phyloP scores from a whole-genome alignment of 768 basidiomycete species.

The Tephrocybe sp. region DNA sequence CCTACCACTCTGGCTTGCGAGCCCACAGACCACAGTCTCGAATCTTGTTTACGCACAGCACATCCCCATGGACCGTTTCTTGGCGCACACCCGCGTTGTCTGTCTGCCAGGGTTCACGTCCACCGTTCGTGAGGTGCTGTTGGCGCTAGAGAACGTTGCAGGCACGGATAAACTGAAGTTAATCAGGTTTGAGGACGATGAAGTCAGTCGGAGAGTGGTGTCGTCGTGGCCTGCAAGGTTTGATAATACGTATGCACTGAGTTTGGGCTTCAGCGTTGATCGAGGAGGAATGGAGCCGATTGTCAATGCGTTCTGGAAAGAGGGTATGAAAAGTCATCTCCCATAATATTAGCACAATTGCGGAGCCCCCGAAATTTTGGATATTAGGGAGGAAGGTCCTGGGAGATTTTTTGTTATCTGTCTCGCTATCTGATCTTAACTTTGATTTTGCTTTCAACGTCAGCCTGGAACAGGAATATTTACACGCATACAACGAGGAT shows the following conservation, averaged over 20 bases:
- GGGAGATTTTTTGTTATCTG: too few species aligned
- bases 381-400: too few species aligned
- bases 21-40: constrained; percentile 46
- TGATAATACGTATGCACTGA: constrained; percentile 40
- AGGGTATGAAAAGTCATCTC: too few species aligned
- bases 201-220: constrained; percentile 38
- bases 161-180: constrained; percentile 44
- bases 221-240: constrained; percentile 47
- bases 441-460: too few species aligned
- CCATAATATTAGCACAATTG: too few species aligned
- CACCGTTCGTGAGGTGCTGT: constrained; percentile 51
- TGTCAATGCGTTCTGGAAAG: constrained; percentile 16
- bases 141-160: constrained; percentile 49
- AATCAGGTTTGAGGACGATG: constrained; percentile 46
- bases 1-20: constrained; percentile 49
- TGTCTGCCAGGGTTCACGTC: constrained; percentile 61
- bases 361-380: too few species aligned
- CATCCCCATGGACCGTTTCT: constrained; percentile 40
- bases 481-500: too few species aligned
- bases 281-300: constrained; percentile 44
- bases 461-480: too few species aligned
- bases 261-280: constrained; percentile 41
- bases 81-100: constrained; percentile 46
- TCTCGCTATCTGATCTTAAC: too few species aligned
- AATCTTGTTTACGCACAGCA: constrained; percentile 51